These are phyloP conservation scores for Silene vulgaris DNA, from an alignment of 179 eudicot species.

Conservation along the genomic window DNA sequence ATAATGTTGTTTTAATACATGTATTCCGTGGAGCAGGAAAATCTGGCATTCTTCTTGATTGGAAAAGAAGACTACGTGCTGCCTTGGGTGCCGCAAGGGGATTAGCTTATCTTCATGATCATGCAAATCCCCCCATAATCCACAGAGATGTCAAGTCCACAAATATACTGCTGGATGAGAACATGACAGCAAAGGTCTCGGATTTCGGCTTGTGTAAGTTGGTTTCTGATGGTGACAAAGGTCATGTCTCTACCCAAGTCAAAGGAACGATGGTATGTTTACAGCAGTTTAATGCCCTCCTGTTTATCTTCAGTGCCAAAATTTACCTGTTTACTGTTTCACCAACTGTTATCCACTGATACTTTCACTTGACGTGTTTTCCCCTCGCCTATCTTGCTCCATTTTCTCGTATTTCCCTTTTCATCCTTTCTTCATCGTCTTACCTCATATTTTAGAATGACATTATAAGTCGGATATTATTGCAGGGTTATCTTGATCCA, in stretches of 20 bases:
- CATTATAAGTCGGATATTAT: background rate
- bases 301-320: background rate
- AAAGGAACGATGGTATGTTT: conserved; percentile 79
- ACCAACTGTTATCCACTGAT: no score
- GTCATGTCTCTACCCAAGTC: conserved; percentile 88
- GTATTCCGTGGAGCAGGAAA: conserved; percentile 40
- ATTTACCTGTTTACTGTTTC: background rate
- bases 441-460: no score
- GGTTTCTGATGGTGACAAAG: conserved; percentile 57
- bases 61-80: conserved; percentile 75
- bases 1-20: conserved; percentile 1
- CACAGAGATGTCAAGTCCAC: conserved; percentile 91
- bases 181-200: conserved; percentile 81
- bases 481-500: conserved; percentile 93
- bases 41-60: conserved; percentile 74
- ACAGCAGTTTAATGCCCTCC: no score
- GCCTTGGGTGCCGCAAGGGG: conserved; percentile 94
- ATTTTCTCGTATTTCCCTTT: background rate
- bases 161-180: conserved; percentile 73
- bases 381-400: no score
- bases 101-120: conserved; percentile 80
- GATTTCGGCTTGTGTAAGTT: conserved; percentile 91
- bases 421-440: background rate
- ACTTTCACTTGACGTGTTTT: no score
- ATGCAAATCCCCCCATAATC: conserved; percentile 85